Evolutionary conservation across 805 yeast genomes (phyloP).

Genomic region (Candida boidinii): DNA sequence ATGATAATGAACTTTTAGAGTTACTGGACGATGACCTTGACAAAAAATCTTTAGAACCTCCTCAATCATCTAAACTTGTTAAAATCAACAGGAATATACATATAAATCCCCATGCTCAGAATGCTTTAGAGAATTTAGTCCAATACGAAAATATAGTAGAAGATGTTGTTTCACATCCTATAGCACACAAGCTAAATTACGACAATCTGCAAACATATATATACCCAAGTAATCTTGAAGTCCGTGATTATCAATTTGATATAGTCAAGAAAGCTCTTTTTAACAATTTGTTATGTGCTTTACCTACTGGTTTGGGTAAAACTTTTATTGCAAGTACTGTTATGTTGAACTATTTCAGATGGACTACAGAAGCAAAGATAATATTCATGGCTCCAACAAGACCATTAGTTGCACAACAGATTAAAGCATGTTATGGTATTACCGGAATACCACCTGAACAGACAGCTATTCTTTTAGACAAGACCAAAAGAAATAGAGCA

Average conservation of each 20-base stretch:
- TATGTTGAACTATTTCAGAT: constrained; percentile 79
- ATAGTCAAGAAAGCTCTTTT: constrained; percentile 68
- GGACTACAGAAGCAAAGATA: constrained; percentile 76
- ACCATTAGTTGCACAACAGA: constrained; percentile 94
- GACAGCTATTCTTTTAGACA: constrained; percentile 67
- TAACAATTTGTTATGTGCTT: constrained; percentile 73
- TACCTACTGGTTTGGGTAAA: constrained; percentile 97
- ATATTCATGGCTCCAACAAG: constrained; percentile 96
- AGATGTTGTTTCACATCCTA: too few relatives aligned
- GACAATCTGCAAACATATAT: constrained; percentile 39
- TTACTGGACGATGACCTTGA: too few relatives aligned
- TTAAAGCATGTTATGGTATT: constrained; percentile 81
- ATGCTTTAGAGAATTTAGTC: too few relatives aligned
- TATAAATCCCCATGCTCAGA: too few relatives aligned
- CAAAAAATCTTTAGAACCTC: too few relatives aligned
- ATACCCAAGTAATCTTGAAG: constrained; percentile 79
- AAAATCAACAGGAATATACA: too few relatives aligned
- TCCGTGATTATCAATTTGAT: constrained; percentile 82
- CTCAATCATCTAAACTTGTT: too few relatives aligned
- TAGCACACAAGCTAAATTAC: constrained; percentile 42
- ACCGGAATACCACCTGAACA: constrained; percentile 74
- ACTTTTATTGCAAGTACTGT: constrained; percentile 93
- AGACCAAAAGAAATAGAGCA: constrained; percentile 46
- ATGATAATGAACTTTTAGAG: too few relatives aligned
- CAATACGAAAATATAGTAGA: constrained; percentile 16